These are phyloP conservation scores for Fomitopsis pinicola DNA, from an alignment of 1,284 basidiomycete species.

Conservation along the genomic window DNA sequence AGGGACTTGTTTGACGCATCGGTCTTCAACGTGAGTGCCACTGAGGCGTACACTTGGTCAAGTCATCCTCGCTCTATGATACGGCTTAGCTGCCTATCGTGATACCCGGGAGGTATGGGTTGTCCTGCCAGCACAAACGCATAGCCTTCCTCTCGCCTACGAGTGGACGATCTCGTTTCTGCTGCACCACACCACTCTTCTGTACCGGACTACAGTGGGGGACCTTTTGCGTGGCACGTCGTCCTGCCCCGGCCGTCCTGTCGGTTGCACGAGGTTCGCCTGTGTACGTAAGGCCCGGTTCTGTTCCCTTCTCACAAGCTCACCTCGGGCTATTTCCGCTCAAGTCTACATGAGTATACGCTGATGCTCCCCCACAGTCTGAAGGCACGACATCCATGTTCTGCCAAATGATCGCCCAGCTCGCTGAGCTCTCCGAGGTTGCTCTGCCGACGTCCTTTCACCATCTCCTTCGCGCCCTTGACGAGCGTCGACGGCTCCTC, in stretches of 20 bases:
- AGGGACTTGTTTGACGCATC: slow-evolving; percentile 92
- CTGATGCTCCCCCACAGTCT: slow-evolving; percentile 37
- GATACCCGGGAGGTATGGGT: neutral
- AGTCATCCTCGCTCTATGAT: neutral
- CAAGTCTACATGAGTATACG: neutral
- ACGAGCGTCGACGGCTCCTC: slow-evolving; percentile 74
- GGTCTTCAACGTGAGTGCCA: slow-evolving; percentile 73
- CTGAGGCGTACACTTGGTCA: neutral
- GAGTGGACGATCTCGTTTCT: neutral
- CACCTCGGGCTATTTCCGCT: neutral
- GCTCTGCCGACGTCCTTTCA: slow-evolving; percentile 87
- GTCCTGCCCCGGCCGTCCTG: neutral
- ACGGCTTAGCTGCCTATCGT: neutral
- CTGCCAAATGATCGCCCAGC: slow-evolving; percentile 84
- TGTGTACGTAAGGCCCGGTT: neutral
- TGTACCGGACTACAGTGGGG: too few species aligned
- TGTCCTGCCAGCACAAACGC: neutral
- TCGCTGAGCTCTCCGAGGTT: slow-evolving; percentile 69
- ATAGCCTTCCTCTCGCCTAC: neutral
- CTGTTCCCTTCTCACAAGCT: neutral
- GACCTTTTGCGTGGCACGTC: neutral
- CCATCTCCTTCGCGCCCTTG: slow-evolving; percentile 67
- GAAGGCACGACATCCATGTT: slow-evolving; percentile 77
- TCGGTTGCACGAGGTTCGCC: neutral
- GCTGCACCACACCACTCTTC: neutral